Evolutionary conservation across 2,329 filamentous ascomycete species (phyloP).

Genomic region (Alternaria atra): DNA sequence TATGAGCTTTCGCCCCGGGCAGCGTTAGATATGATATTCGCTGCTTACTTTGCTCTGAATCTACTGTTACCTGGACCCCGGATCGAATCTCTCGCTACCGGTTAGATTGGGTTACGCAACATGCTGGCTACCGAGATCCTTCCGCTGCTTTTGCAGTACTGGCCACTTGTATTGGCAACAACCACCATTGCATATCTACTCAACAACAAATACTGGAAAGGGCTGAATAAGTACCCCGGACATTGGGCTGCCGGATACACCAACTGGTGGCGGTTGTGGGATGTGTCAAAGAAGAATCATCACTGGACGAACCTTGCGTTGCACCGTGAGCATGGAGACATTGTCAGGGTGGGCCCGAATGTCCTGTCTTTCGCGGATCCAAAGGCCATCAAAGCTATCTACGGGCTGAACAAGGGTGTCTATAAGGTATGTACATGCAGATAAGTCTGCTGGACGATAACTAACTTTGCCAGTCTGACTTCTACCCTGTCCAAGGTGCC

Average conservation of each 20-base stretch:
- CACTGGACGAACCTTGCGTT: conserved; percentile 74
- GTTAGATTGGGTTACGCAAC: conserved; percentile 20
- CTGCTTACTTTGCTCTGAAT: conserved; percentile 6
- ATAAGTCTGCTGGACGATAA: not conserved
- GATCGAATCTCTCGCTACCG: conserved; percentile 12
- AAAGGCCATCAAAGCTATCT: conserved; percentile 76
- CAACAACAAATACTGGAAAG: conserved; percentile 61
- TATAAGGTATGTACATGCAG: conserved; percentile 66
- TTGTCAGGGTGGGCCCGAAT: conserved; percentile 80
- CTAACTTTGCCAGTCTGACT: conserved; percentile 69
- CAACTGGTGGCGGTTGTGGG: conserved; percentile 78
- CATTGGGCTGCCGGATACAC: conserved; percentile 73
- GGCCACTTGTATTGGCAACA: conserved; percentile 52
- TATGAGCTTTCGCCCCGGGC: conserved; percentile 14
- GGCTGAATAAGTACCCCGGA: conserved; percentile 76
- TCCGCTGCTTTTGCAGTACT: conserved; percentile 50
- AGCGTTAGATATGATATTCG: conserved; percentile 13
- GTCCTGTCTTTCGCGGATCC: conserved; percentile 77
- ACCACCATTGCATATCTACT: conserved; percentile 48
- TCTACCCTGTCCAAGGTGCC: conserved; percentile 81
- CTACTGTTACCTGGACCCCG: conserved; percentile 16
- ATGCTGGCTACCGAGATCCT: conserved; percentile 51
- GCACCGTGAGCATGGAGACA: conserved; percentile 75
- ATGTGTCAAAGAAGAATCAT: conserved; percentile 70
- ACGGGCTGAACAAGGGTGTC: conserved; percentile 83